A percentile compares a stretch with the other conserved stretches of the same genome.
Evolutionary conservation across 2,329 filamentous ascomycete species (phyloP).

Genomic region (Ceratocystis albifundus): DNA sequence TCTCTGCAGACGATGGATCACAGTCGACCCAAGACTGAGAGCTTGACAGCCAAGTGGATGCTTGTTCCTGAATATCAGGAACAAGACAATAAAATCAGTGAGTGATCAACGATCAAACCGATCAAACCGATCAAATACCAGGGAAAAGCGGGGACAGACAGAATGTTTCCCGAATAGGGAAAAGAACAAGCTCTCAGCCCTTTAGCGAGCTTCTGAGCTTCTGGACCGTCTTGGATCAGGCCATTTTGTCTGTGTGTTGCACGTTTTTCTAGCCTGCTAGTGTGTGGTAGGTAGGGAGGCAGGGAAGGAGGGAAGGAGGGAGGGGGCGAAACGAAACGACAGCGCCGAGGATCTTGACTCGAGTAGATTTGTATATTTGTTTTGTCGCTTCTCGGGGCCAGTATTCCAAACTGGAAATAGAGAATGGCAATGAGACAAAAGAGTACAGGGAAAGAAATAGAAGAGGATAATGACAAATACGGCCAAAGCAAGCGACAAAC

Average conservation of each 20-base stretch:
- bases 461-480: not conserved
- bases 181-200: slow-evolving; percentile 1
- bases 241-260: slow-evolving; percentile 19
- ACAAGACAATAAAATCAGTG: not conserved
- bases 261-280: slow-evolving; percentile 14
- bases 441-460: not conserved
- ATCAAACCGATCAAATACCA: not conserved
- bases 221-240: slow-evolving; percentile 18
- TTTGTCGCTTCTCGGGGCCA: too few relatives aligned
- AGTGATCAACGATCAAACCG: not conserved
- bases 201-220: slow-evolving; percentile 7
- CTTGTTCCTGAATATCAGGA: slow-evolving; percentile 6
- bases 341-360: not conserved
- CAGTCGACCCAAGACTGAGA: not conserved
- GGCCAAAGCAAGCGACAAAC: too few relatives aligned
- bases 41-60: not conserved
- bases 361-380: not conserved
- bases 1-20: not conserved
- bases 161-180: not conserved
- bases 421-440: not conserved
- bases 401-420: too few relatives aligned
- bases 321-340: not conserved
- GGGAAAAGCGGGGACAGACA: not conserved
- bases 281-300: not conserved
- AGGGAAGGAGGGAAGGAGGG: too few relatives aligned